Conservation (phyloP, 2,329 filamentous ascomycete genomes). For the Colletotrichum musicola region DNA sequence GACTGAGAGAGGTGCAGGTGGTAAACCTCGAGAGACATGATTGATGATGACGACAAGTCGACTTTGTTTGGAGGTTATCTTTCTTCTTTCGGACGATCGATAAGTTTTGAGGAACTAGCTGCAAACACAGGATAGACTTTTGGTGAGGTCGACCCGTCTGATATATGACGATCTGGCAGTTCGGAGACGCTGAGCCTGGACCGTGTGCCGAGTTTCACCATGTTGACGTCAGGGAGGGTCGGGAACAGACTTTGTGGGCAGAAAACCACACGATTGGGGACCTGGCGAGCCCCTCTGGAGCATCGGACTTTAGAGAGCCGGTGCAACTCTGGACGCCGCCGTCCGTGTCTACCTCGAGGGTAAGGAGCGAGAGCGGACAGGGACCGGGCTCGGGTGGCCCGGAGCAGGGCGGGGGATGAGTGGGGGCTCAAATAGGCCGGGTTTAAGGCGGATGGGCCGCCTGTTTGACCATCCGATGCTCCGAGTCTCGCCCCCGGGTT, state of each 20-base stretch:
- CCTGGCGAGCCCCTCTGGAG: background rate
- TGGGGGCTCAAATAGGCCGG: conserved; percentile 1
- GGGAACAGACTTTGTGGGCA: conserved; percentile 6
- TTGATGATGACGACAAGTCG: background rate
- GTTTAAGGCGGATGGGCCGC: conserved; percentile 20
- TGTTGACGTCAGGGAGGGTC: conserved; percentile 30
- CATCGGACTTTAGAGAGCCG: conserved; percentile 10
- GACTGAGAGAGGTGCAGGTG: conserved; percentile 40
- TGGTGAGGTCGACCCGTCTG: conserved; percentile 3
- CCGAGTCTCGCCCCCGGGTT: background rate
- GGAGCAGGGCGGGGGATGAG: conserved; percentile 12
- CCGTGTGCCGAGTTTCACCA: conserved; percentile 11
- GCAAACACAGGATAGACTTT: background rate
- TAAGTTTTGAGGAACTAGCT: background rate
- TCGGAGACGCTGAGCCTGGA: background rate
- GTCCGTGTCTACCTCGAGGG: background rate
- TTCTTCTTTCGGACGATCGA: background rate
- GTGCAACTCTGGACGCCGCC: conserved; percentile 26
- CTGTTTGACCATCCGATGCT: conserved; percentile 7
- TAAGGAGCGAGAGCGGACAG: conserved; percentile 9
- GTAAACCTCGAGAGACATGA: conserved; percentile 40
- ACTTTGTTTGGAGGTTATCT: background rate
- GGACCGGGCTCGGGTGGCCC: conserved; percentile 30
- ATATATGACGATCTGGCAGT: conserved; percentile 7
- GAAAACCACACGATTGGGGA: background rate